Conservation (phyloP, 2,329 filamentous ascomycete species). For the Escovopsis sp. region DNA sequence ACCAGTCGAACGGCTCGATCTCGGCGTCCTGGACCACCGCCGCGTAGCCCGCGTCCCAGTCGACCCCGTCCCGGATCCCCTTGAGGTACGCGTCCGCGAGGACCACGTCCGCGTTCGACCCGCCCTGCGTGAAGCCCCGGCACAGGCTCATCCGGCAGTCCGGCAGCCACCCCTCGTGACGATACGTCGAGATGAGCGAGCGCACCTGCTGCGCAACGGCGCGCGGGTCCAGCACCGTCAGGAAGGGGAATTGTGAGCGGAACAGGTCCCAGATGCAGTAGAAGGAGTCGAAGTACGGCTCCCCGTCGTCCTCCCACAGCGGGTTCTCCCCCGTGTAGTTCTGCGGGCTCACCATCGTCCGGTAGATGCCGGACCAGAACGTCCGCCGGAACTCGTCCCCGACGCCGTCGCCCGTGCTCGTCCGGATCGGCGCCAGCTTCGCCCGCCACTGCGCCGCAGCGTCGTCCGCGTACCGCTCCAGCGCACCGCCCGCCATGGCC, state of each 20-base stretch:
- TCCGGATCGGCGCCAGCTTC: conserved; percentile 42
- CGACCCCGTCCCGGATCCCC: conserved; percentile 42
- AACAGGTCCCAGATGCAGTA: conserved; percentile 68
- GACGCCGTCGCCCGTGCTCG: conserved; percentile 34
- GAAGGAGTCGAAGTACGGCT: conserved; percentile 62
- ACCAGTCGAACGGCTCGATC: conserved; percentile 54
- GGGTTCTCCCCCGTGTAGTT: conserved; percentile 63
- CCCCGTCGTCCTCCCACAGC: conserved; percentile 43
- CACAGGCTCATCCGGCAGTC: conserved; percentile 65
- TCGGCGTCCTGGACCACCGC: conserved; percentile 61
- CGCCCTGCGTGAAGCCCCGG: conserved; percentile 60
- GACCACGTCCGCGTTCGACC: conserved; percentile 57
- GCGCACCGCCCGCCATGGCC: conserved; percentile 45
- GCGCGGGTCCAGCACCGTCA: conserved; percentile 51
- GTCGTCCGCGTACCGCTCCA: conserved; percentile 33
- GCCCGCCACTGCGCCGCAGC: conserved; percentile 43
- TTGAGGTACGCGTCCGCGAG: conserved; percentile 55
- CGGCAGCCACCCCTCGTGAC: conserved; percentile 53
- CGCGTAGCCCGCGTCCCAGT: conserved; percentile 53
- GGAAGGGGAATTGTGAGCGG: conserved; percentile 50
- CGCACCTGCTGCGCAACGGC: conserved; percentile 52
- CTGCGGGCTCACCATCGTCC: conserved; percentile 57
- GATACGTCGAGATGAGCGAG: conserved; percentile 57
- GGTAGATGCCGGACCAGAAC: conserved; percentile 59
- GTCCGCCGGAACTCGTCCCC: conserved; percentile 39